A percentile compares a stretch with the other conserved stretches of the same genome.
These are phyloP conservation scores for Ceratocystis alfenasii DNA, from an alignment of 2,329 filamentous ascomycete species.

Conservation along the genomic window DNA sequence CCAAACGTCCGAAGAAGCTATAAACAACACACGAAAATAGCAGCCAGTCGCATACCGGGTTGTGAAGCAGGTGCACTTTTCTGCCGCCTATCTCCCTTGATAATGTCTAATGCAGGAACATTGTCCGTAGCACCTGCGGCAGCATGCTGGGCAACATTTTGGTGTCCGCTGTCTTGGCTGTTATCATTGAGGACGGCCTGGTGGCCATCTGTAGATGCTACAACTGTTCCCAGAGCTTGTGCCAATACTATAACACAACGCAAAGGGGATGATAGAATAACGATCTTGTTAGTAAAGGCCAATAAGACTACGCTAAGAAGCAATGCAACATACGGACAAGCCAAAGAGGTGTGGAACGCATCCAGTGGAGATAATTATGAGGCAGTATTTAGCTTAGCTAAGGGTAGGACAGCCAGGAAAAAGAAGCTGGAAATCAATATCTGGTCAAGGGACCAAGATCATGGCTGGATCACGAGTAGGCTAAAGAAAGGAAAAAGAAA, in stretches of 20 bases:
- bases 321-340: slow-evolving; percentile 13
- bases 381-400: slow-evolving; percentile 1
- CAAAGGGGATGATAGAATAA: too few relatives aligned
- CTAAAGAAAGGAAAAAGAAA: background rate
- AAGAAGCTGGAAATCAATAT: background rate
- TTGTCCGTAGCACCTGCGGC: background rate
- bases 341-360: slow-evolving; percentile 14
- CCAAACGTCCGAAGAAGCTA: background rate
- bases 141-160: background rate
- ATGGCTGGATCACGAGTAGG: slow-evolving; percentile 2
- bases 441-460: background rate
- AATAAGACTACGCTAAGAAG: background rate
- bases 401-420: background rate
- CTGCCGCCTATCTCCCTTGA: background rate
- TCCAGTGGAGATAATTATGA: background rate
- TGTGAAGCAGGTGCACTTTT: background rate
- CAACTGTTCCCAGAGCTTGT: background rate
- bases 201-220: background rate
- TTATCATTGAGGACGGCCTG: slow-evolving; percentile 10
- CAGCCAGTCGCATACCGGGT: background rate
- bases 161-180: background rate
- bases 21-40: background rate
- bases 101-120: background rate
- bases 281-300: background rate
- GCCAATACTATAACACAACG: slow-evolving; percentile 3